These are phyloP conservation scores for Penicillium pancosmium DNA, from an alignment of 495 filamentous ascomycete genomes.

Conservation along the genomic window DNA sequence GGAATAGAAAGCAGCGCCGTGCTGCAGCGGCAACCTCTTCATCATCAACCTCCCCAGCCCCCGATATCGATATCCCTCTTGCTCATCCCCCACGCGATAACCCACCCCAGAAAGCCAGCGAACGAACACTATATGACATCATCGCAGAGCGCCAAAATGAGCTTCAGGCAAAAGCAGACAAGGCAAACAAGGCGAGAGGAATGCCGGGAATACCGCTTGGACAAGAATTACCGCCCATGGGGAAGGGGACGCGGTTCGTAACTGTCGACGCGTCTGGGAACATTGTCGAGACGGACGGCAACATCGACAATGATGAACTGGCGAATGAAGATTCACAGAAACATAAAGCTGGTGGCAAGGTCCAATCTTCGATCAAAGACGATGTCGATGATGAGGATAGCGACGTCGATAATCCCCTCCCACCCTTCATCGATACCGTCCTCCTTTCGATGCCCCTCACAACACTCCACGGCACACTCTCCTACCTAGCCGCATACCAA, in stretches of 20 bases:
- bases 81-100: slow-evolving; percentile 35
- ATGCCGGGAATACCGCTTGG: slow-evolving; percentile 5
- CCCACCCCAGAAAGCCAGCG: slow-evolving; percentile 30
- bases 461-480: slow-evolving; percentile 84
- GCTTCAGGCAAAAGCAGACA: slow-evolving; percentile 24
- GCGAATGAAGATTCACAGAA: slow-evolving; percentile 11
- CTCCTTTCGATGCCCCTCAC: slow-evolving; percentile 66
- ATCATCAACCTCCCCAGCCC: slow-evolving; percentile 1
- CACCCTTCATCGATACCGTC: slow-evolving; percentile 50
- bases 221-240: slow-evolving; percentile 11
- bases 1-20: slow-evolving; percentile 55
- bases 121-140: slow-evolving; percentile 54
- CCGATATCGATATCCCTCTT: slow-evolving; percentile 43
- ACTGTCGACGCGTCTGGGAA: slow-evolving; percentile 40
- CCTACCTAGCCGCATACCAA: slow-evolving; percentile 89
- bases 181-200: slow-evolving; percentile 3
- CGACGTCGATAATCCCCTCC: slow-evolving; percentile 30
- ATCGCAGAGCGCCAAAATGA: slow-evolving; percentile 51
- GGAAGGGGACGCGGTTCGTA: slow-evolving; percentile 39
- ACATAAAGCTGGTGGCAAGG: slow-evolving; percentile 7
- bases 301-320: slow-evolving; percentile 18
- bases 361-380: background rate
- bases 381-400: background rate
- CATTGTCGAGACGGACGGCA: slow-evolving; percentile 34
- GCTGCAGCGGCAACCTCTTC: slow-evolving; percentile 33